Conservation (phyloP, 768 basidiomycete species). For the Heimioporus sp. region DNA sequence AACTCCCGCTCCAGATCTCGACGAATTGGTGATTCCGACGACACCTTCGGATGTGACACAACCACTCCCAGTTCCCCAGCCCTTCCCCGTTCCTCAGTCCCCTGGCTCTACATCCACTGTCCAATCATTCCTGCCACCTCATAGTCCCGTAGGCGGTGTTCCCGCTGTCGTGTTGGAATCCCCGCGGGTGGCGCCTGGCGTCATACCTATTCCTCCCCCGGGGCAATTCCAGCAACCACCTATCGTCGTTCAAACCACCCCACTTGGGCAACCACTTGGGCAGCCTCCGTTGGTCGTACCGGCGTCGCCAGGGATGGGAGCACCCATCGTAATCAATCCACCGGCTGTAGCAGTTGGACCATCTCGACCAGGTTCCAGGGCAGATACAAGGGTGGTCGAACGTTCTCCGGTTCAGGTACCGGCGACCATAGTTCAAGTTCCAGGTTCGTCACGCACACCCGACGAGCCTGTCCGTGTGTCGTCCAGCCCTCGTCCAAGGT, state of each 20-base stretch:
- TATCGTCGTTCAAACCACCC: constrained; percentile 2
- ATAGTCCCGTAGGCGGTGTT: constrained; percentile 12
- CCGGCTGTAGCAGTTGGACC: constrained; percentile 8
- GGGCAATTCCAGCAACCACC: constrained; percentile 13
- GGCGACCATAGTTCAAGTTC: constrained; percentile 17
- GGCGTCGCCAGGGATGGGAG: not conserved
- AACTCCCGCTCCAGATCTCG: constrained; percentile 3
- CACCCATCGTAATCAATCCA: constrained; percentile 20
- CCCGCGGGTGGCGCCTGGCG: no score
- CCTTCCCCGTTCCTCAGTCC: constrained; percentile 13
- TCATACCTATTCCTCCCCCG: constrained; percentile 15
- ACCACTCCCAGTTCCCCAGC: constrained; percentile 20
- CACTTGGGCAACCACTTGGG: constrained; percentile 3
- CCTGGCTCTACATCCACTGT: constrained; percentile 28
- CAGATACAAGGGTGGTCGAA: constrained; percentile 12
- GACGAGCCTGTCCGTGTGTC: constrained; percentile 15
- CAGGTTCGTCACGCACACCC: constrained; percentile 8
- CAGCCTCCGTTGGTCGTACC: constrained; percentile 4
- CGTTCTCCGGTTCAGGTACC: constrained; percentile 20
- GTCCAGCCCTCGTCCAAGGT: constrained; percentile 22
- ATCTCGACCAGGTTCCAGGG: constrained; percentile 20
- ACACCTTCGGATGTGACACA: constrained; percentile 16
- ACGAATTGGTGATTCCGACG: constrained; percentile 22
- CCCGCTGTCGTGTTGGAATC: constrained; percentile 13
- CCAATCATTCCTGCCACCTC: constrained; percentile 15